Conservation (phyloP, 495 filamentous ascomycete species). For the Trichoderma parareesei region DNA sequence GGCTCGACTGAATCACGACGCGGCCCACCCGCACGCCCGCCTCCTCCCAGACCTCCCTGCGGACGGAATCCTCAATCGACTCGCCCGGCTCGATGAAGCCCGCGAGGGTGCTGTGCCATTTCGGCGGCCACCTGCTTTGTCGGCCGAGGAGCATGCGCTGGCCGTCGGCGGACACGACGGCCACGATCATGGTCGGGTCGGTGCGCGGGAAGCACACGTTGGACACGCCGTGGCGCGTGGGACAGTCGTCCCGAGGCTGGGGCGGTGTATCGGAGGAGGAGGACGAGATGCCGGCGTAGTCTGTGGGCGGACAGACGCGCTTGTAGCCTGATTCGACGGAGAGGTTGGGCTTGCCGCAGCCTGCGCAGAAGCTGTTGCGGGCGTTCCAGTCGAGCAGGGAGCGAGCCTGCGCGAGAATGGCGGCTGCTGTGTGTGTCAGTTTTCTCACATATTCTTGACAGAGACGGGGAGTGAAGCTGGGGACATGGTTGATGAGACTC, state of each 20-base stretch:
- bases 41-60: slow-evolving; percentile 95
- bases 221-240: slow-evolving; percentile 64
- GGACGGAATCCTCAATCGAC: slow-evolving; percentile 88
- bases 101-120: slow-evolving; percentile 85
- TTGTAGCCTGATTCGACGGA: slow-evolving; percentile 87
- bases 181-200: slow-evolving; percentile 93
- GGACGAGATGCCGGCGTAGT: slow-evolving; percentile 38
- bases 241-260: slow-evolving; percentile 56
- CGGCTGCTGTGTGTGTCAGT: slow-evolving; percentile 44
- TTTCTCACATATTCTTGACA: not conserved
- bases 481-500: slow-evolving; percentile 5
- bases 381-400: slow-evolving; percentile 91
- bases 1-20: slow-evolving; percentile 85
- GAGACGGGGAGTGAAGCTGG: not conserved
- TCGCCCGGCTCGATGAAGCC: slow-evolving; percentile 95
- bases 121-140: slow-evolving; percentile 69
- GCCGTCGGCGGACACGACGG: slow-evolving; percentile 68
- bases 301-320: slow-evolving; percentile 76
- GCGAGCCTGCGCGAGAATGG: slow-evolving; percentile 85
- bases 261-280: slow-evolving; percentile 18
- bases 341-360: slow-evolving; percentile 76
- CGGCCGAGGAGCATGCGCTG: slow-evolving; percentile 76
- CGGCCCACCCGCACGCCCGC: slow-evolving; percentile 75
- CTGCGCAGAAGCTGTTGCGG: slow-evolving; percentile 84
- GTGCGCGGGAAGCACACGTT: slow-evolving; percentile 91